Base-by-base conservation (phyloP, 805 yeast genomes). In the Yarrowia sp. region DNA sequence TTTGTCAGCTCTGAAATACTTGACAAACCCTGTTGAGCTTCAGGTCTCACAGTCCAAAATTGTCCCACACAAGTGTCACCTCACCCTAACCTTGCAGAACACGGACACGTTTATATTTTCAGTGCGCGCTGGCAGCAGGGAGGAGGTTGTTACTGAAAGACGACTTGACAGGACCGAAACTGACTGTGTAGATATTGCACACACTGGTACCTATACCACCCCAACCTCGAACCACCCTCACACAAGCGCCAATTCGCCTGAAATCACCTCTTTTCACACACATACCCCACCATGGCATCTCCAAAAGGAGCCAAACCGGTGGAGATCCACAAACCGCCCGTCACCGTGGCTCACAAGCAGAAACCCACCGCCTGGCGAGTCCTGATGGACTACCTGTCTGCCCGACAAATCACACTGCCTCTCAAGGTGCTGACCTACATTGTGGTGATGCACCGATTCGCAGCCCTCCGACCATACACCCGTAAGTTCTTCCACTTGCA, bases 401-500 rank as follows among this genome's bases (percentile, higher is more conserved):
- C 36, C 21, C 49, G 63, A 10, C 63, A 58, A n/a, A 58, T 58
- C 36, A 30, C 63, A 6, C 40, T 58, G 12, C 63, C 63, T 1
- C 38, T 58, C 38, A 41, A 58, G 8, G 38, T 71, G 5, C 64
- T 77, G 17, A 48, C 66, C 2, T 49, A 68, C 4, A 59, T 77
- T 24, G 62, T 68, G 12, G 14, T 70, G 0, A 67, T 72, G 17
- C 70, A 76, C 54, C 70, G 66, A 35, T 67, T 76, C 17, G 74
- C 78, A 1, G 59, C 62, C 16, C 70, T 73, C 19, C 52, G 68
- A 43, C 74, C 75, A 12, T 71, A 67, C 68, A 72, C 79, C 3
- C 17, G 67, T 40, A 80, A 79, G 70, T 80, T 82, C 65, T 70
- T 79, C 44, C 73, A 71, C 32, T 67, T 83, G 46, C 84, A 81